Conservation (phyloP, 495 filamentous ascomycete species). For the Pyronema omphalodes region DNA sequence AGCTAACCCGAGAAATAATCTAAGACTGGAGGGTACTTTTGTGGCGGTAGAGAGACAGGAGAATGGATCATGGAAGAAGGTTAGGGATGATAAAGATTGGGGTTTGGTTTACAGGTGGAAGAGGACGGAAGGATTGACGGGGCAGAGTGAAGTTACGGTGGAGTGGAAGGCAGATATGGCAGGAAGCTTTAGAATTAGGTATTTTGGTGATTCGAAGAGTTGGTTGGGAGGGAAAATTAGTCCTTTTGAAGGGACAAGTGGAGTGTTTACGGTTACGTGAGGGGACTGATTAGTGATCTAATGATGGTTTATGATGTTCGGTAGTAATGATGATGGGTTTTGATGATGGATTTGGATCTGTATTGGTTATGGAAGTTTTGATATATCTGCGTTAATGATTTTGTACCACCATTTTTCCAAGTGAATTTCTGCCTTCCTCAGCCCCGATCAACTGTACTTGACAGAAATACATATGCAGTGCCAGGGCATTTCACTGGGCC, state of each 20-base stretch:
- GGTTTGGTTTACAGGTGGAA: slow-evolving; percentile 63
- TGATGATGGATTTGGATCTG: too few species aligned
- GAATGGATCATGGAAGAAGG: slow-evolving; percentile 39
- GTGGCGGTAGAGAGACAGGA: slow-evolving; percentile 51
- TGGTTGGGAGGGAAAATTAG: slow-evolving; percentile 42
- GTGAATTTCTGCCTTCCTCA: too few species aligned
- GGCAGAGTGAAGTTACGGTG: slow-evolving; percentile 60
- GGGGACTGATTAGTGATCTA: too few species aligned
- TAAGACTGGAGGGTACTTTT: slow-evolving; percentile 60
- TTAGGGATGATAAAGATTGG: slow-evolving; percentile 67
- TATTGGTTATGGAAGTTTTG: too few species aligned
- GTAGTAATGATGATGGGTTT: too few species aligned
- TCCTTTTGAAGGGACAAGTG: slow-evolving; percentile 58
- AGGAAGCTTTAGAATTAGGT: slow-evolving; percentile 63
- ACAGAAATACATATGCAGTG: too few species aligned
- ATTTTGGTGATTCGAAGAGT: slow-evolving; percentile 69
- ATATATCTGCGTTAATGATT: too few species aligned
- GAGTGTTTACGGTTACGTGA: slow-evolving; percentile 37
- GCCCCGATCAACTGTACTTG: too few species aligned
- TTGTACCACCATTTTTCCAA: too few species aligned
- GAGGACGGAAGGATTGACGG: slow-evolving; percentile 49
- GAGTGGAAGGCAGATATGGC: slow-evolving; percentile 53
- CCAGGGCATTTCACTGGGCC: too few species aligned
- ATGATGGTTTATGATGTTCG: too few species aligned
- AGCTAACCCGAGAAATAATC: slow-evolving; percentile 78